Base-by-base conservation (phyloP, 2,329 filamentous ascomycete species). In the Penicillium sp. region DNA sequence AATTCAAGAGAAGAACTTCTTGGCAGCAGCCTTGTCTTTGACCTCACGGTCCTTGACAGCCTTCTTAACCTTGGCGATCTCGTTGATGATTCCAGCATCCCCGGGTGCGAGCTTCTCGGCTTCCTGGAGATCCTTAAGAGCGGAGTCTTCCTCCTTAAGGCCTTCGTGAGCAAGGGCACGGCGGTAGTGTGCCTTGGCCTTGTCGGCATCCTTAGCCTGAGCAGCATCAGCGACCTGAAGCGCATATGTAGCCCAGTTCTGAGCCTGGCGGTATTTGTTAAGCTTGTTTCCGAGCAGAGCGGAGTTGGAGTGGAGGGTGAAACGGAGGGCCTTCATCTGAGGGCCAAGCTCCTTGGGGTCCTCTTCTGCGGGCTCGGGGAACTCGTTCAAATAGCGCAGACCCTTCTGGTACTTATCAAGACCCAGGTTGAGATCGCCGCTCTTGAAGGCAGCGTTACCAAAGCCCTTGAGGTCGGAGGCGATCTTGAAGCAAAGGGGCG, bases 341-440 rank as follows among this genome's bases (percentile, higher is more conserved):
- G 79, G 73, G 66, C 86, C 87, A 38, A 88, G 83, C 36, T 88
- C 86, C 43, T 83, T 79, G 4, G 88, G 82, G 63, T 93, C 91
- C 43, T 85, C 82, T 40, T 94, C 89, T 22, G 77, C 73, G 1
- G 81, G 76, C 11, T 90, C 86, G 1, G 89, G 88, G 68, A 92
- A 90, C 74, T 95, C 90, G 74, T 93, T 90, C 57, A 96, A 80
- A 74, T 96, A 97, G 66, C 92, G 86, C 57, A 96, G 77, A 16
- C 86, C 92, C 80, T 99, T 99, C 74, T 95, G 86, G 78, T 99
- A 99, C 79, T 99, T 99, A 57, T 88, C 86, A 24, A 97, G 80
- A 2, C 87, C 93, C 31, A 90, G 76, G 36, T 80, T 74, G 38
- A 88, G 69, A 66, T 96, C 84, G 39, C 86, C 86, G 24, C 77